phyloP scores from a whole-genome alignment of 331 rosid species.

The Acacia concinna region DNA sequence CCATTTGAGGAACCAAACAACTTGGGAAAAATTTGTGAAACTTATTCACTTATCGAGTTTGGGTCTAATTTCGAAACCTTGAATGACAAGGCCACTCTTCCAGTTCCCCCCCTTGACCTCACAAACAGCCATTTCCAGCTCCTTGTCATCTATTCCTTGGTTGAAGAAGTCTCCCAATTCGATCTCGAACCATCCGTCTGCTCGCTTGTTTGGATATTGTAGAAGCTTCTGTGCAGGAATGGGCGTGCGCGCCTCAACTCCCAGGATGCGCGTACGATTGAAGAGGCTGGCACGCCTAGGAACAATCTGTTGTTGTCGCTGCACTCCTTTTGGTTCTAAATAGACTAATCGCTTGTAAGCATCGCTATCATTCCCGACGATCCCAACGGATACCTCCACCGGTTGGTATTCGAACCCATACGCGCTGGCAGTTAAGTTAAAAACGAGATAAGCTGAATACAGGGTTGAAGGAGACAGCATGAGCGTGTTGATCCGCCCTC shows the following conservation, averaged over 20 bases:
- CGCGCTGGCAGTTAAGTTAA: conserved; percentile 28
- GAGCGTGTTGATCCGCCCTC: conserved; percentile 15
- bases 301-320: not conserved
- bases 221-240: not conserved
- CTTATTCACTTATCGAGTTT: not conserved
- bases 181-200: conserved; percentile 65
- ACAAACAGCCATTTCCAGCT: conserved; percentile 46
- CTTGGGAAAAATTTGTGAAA: no score
- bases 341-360: conserved; percentile 23
- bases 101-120: conserved; percentile 44
- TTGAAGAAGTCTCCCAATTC: conserved; percentile 62
- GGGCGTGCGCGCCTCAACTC: not conserved
- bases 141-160: conserved; percentile 40
- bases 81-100: conserved; percentile 61
- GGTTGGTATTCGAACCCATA: conserved; percentile 35
- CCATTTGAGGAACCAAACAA: not conserved
- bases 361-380: conserved; percentile 36
- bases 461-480: conserved; percentile 31
- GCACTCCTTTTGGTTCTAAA: conserved; percentile 26
- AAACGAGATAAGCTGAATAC: conserved; percentile 42
- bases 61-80: conserved; percentile 71
- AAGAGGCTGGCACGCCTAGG: conserved; percentile 22
- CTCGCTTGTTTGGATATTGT: conserved; percentile 39
- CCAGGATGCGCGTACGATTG: conserved; percentile 4
- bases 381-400: conserved; percentile 42